Base-by-base conservation (phyloP, 306 rosid species). In the Purshia tridentata region DNA sequence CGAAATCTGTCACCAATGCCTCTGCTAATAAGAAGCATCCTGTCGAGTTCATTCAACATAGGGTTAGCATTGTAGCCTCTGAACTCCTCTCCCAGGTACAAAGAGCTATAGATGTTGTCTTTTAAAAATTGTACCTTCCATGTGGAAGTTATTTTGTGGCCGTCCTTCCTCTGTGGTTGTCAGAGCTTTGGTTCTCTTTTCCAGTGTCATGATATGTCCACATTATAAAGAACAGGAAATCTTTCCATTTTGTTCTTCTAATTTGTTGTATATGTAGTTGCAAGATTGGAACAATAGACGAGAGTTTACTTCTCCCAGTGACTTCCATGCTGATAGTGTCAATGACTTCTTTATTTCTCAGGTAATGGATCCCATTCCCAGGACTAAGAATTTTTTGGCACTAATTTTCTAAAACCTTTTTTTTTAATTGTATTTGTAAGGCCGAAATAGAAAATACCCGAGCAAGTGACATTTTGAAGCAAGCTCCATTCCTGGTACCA, bases 211-310 rank as follows among this genome's bases (percentile, higher is more conserved):
- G 29, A 37, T 46, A 60, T 72, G 47, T 45, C 52, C 41, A 41
- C 6, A 66, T 23, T 68, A 68, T 15, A 47, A 51, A 67, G 50
- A 67, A 68, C 35, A 35, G 49, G 51, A 13, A 59, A 65, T 70
- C 23, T 64, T 29, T 23, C 66, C 56, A 37, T 48, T 58, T 58
- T 14, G 13, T 81, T 50, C 81, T 83, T 22, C 13, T 9, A 40
- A 48, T 53, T 42, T 77, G 41, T 45, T 77, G 58, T 77, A 57
- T 62, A 48, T 76, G 48, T 65, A 94, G 99, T 87, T 94, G 86
- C 99, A 94, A 94, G 97, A 91, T 83, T 94, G 99, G 99, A 94
- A 94, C 86, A 94, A 90, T 69, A 85, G 99, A 78, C 89, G 89
- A 35, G 87, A 94, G 76, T 94, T 94, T 84, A 87, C 95, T 63